Evolutionary conservation across 163 green algal genomes (phyloP), one percentile per base, ranked within the genome.

Genomic region (Trebouxiophyceae sp.): DNA sequence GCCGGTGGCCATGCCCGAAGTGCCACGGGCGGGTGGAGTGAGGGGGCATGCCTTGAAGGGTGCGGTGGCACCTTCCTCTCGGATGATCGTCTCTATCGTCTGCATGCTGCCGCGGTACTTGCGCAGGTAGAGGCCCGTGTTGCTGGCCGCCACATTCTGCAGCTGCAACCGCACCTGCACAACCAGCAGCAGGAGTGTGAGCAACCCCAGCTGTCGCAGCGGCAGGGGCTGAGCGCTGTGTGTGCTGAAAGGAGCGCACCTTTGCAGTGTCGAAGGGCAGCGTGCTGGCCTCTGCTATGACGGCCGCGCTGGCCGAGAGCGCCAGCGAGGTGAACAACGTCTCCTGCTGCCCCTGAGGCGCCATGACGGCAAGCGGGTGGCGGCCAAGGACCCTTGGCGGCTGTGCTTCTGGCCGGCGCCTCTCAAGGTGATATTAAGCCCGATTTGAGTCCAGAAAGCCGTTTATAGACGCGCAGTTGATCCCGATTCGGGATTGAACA

Each of bases 201-300:
- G n/a, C n/a, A n/a, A n/a, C n/a, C n/a, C n/a, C n/a, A n/a, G n/a
- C n/a, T n/a, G n/a, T n/a, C n/a, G n/a, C n/a, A n/a, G 20, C 3
- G 2, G 28, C 50, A 3, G 1, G 20, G 12, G n/a, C 20, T 2
- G 50, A 2, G 50, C n/a, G 50, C 30, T 16, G 19, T 58, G 22
- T 8, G n/a, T 58, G 50, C 50, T 24, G 20, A 31, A 20, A 58
- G 50, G n/a, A 58, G 8, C 2, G 72, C 8, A 98, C 93, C 70
- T 98, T 98, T 44, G 92, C 92, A 19, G 91, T 97, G 76, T 98
- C 93, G 27, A 97, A 74, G 1, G 92, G 92, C 16, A 96, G 75
- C 16, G 82, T 76, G 7, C 57, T 31, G 28, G 84, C 73, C 74
- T 90, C 80, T 20, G 81, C 85, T 47, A 77, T 84, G 69, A 79